These are phyloP conservation scores for Chaetomiaceae sp. DNA, from an alignment of 2,329 filamentous ascomycete species.

Conservation along the genomic window DNA sequence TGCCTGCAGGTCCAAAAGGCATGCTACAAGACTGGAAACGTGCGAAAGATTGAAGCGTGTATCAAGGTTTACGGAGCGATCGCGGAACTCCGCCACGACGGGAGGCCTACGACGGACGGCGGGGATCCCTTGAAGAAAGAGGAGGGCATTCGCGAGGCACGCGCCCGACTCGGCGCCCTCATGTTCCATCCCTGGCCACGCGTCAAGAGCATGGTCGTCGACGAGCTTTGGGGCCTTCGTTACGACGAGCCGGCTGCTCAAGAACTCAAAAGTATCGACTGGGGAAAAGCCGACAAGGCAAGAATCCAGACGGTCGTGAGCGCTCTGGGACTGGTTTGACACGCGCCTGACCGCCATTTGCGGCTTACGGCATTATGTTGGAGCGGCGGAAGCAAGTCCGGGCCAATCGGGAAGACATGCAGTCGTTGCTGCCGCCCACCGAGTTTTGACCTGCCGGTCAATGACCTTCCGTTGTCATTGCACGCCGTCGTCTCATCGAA, in stretches of 20 bases:
- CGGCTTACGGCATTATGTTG: background rate
- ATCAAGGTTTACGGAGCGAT: conserved; percentile 73
- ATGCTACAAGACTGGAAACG: conserved; percentile 75
- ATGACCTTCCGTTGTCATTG: too few relatives aligned
- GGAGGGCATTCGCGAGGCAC: conserved; percentile 46
- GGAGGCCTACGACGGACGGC: conserved; percentile 2
- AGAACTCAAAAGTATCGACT: conserved; percentile 49
- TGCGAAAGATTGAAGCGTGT: conserved; percentile 74
- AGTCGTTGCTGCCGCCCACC: too few relatives aligned
- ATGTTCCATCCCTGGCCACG: conserved; percentile 77
- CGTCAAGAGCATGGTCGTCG: conserved; percentile 55
- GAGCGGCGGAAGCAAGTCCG: conserved; percentile 7
- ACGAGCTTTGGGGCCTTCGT: conserved; percentile 51
- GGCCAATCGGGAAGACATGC: conserved; percentile 4
- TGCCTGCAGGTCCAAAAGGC: conserved; percentile 69
- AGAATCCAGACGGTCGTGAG: conserved; percentile 38
- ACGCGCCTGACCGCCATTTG: conserved; percentile 9
- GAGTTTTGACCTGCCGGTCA: too few relatives aligned
- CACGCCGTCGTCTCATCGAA: background rate
- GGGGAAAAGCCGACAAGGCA: conserved; percentile 47
- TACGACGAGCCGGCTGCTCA: conserved; percentile 25
- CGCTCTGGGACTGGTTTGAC: conserved; percentile 34
- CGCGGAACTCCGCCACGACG: conserved; percentile 33
- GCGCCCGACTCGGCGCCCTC: conserved; percentile 65
- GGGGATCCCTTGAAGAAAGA: conserved; percentile 27